Conservation (phyloP, 176 grass and related monocot species). For the Musa itinerans region DNA sequence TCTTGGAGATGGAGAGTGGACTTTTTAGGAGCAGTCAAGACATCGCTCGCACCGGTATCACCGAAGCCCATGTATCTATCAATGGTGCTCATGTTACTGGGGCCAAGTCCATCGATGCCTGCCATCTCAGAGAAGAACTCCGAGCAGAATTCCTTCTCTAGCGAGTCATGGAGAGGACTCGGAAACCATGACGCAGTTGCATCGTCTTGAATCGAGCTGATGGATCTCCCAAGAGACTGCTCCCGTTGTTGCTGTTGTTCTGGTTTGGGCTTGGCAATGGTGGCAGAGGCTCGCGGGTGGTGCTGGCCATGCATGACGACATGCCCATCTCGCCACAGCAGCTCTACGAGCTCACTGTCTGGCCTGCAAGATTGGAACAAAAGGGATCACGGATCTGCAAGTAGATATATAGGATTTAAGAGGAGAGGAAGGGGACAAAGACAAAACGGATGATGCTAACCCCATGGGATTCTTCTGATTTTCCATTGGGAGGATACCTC, state of each 20-base stretch:
- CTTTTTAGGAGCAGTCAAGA: neutral
- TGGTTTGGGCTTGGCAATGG: neutral
- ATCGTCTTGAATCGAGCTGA: constrained; percentile 30
- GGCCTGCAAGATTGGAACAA: constrained; percentile 22
- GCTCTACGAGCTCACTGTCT: constrained; percentile 52
- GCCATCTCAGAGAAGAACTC: constrained; percentile 54
- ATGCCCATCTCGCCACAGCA: constrained; percentile 66
- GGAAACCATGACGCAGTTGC: constrained; percentile 33
- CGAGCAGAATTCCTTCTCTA: constrained; percentile 57
- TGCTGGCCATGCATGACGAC: constrained; percentile 42
- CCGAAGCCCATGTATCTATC: constrained; percentile 6
- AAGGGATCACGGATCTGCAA: neutral
- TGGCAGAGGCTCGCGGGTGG: constrained; percentile 2
- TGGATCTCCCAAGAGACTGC: constrained; percentile 1
- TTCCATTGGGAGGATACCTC: constrained; percentile 11
- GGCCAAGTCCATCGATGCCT: neutral
- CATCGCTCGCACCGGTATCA: neutral
- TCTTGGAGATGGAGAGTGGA: neutral
- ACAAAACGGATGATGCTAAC: constrained; percentile 19
- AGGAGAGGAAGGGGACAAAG: too few relatives aligned
- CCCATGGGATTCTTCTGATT: constrained; percentile 24
- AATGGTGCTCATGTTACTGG: neutral
- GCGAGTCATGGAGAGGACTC: constrained; percentile 24
- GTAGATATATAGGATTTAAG: too few relatives aligned
- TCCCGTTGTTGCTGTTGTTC: constrained; percentile 1